Percentiles rank a stretch among this genome's conserved stretches.
Evolutionary conservation across 1,284 basidiomycete species (phyloP).

Genomic region (Heliocybe sulcata): DNA sequence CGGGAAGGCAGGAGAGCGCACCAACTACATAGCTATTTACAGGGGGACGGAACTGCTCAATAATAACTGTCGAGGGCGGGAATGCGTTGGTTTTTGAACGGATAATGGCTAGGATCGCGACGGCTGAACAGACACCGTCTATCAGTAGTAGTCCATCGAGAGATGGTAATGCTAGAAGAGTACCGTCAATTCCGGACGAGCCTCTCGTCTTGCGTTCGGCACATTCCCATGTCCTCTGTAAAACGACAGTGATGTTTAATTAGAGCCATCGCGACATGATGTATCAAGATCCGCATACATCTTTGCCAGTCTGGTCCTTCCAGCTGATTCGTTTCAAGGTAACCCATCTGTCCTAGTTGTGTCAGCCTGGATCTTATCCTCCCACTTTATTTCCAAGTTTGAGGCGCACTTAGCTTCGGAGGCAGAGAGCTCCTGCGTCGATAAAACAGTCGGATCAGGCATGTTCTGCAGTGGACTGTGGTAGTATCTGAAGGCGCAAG

Average conservation of each 20-base stretch:
- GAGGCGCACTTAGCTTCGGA: neutral
- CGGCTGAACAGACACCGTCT: slow-evolving; percentile 38
- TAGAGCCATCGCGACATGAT: too few relatives aligned
- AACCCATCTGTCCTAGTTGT: slow-evolving; percentile 50
- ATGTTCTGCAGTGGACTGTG: neutral
- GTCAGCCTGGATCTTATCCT: neutral
- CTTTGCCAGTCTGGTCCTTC: slow-evolving; percentile 64
- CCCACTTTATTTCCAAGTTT: neutral
- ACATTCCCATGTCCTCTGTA: slow-evolving; percentile 78
- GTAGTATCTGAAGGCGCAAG: neutral
- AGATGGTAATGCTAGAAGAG: slow-evolving; percentile 8
- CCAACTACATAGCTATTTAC: slow-evolving; percentile 71
- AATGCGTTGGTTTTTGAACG: slow-evolving; percentile 64
- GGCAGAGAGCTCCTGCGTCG: neutral
- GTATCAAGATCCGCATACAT: slow-evolving; percentile 34
- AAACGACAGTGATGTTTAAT: too few relatives aligned
- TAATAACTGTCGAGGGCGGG: slow-evolving; percentile 69
- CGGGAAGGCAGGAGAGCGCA: slow-evolving; percentile 18
- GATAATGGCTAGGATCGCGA: slow-evolving; percentile 78
- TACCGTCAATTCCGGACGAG: slow-evolving; percentile 76
- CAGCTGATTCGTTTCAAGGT: slow-evolving; percentile 70
- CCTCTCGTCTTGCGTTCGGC: slow-evolving; percentile 76
- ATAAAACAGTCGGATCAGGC: neutral
- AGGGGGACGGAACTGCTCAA: slow-evolving; percentile 86
- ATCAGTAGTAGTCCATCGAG: neutral